Base-by-base conservation (phyloP, 2,329 filamentous ascomycete genomes). In the Ophiocordyceps unilateralis region DNA sequence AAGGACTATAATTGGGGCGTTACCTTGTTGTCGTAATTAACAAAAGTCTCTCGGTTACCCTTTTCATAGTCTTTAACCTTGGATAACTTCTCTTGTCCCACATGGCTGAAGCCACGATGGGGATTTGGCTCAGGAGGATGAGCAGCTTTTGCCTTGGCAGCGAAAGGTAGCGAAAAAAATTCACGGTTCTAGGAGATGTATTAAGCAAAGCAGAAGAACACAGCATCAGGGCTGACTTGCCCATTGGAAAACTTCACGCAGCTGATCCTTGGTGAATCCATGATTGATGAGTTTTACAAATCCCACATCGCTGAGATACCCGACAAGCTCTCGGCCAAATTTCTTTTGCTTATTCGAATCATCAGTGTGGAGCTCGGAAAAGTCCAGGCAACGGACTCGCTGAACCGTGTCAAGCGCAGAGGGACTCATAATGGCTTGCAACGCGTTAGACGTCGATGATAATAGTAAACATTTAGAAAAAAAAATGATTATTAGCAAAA, bases 21-120 rank as follows among this genome's bases (percentile, higher is more conserved):
- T 30, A 51, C 50, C 49, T 55, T 55, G 37, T 55, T 51, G 17
- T 56, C 32, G 64, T 75, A 53, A 70, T 81, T 52, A 56, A 78
- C 50, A 70, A 65, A 41, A 58, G 73, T 46, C 69, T 79, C 57
- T 74, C 21, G 70, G 15, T 40, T 47, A 28, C 51, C 53, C 22
- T 56, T 55, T 24, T 56, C 49, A 41, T 56, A 58, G 12, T 55
- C 59, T 1, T 57, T 54, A 17, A 59, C 53, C 36, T 56, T 60
- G 20, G 55, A 54, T 3, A 61, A 50, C 42, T 60, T 61, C 48
- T 61, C 60, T 39, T 53, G 55, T 41, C 54, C 60, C 37, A 56
- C 52, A 41, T 53, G 56, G 34, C 57, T 60, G 46, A 60, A 62
- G 1, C 60, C 60, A 3, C 60, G 55, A 46, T 63, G 58, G 43